Percentiles rank a stretch among this genome's conserved stretches.
Evolutionary conservation across 2,329 filamentous ascomycete genomes (phyloP).

Genomic region (Fusarium chuoi): DNA sequence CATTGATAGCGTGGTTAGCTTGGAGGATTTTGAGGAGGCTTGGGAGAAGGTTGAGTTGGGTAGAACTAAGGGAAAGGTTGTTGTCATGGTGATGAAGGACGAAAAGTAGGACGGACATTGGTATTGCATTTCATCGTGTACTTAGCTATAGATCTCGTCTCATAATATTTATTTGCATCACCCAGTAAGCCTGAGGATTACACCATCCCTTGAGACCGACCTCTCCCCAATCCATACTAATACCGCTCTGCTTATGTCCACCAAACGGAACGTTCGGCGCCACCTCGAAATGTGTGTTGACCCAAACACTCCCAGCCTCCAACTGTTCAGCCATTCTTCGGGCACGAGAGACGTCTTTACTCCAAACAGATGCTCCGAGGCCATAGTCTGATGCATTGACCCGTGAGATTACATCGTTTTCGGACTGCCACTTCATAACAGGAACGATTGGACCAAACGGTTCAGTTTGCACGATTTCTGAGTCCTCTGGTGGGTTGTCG

Average conservation of each 20-base stretch:
- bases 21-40: slow-evolving; percentile 16
- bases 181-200: slow-evolving; percentile 7
- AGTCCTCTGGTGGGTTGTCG: slow-evolving; percentile 67
- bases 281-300: slow-evolving; percentile 62
- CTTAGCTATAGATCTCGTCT: neutral
- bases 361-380: slow-evolving; percentile 68
- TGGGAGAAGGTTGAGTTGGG: slow-evolving; percentile 34
- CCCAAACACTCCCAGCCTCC: slow-evolving; percentile 68
- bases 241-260: slow-evolving; percentile 62
- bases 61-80: slow-evolving; percentile 21
- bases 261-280: slow-evolving; percentile 55
- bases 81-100: neutral
- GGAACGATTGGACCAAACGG: slow-evolving; percentile 69
- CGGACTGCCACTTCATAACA: slow-evolving; percentile 68
- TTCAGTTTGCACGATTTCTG: slow-evolving; percentile 66
- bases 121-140: neutral
- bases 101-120: neutral
- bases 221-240: slow-evolving; percentile 58
- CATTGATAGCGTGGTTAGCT: slow-evolving; percentile 22
- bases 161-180: neutral
- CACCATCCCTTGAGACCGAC: slow-evolving; percentile 32
- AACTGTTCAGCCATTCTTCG: slow-evolving; percentile 63
- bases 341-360: slow-evolving; percentile 61
- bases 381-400: slow-evolving; percentile 65
- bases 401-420: slow-evolving; percentile 66